Conservation (phyloP, 352 stramenopile genomes). For the Globisporangium emineosum region DNA sequence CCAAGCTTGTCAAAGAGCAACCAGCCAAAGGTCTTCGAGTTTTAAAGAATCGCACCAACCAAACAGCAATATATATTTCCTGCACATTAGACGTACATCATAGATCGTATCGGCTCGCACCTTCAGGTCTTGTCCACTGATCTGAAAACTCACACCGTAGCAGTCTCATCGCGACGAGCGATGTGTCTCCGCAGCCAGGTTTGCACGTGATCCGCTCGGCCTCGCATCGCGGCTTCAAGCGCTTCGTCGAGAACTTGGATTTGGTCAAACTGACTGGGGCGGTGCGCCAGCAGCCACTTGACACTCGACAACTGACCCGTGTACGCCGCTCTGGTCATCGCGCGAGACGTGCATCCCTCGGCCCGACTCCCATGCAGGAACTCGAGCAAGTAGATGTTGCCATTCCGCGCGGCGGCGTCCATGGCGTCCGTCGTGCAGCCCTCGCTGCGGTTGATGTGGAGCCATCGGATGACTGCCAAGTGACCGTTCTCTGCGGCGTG, state of each 20-base stretch:
- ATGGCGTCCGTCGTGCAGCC: slow-evolving; percentile 43
- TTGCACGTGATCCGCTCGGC: slow-evolving; percentile 30
- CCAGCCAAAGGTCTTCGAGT: slow-evolving; percentile 13
- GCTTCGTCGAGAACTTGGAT: slow-evolving; percentile 18
- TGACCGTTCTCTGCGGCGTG: slow-evolving; percentile 42
- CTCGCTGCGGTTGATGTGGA: slow-evolving; percentile 32
- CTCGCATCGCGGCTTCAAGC: slow-evolving; percentile 21
- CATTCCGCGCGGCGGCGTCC: slow-evolving; percentile 38
- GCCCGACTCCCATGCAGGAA: slow-evolving; percentile 25
- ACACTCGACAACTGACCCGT: slow-evolving; percentile 32
- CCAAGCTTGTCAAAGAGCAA: slow-evolving; percentile 2
- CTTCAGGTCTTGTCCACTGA: background rate
- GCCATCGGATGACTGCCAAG: slow-evolving; percentile 36
- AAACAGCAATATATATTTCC: background rate
- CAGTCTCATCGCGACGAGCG: slow-evolving; percentile 9
- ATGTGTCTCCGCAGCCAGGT: slow-evolving; percentile 23
- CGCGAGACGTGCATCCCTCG: slow-evolving; percentile 26
- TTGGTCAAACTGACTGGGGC: slow-evolving; percentile 22
- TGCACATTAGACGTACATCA: background rate
- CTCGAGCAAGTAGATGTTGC: slow-evolving; percentile 32
- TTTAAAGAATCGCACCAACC: background rate
- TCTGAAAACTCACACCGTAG: background rate
- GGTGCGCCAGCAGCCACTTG: slow-evolving; percentile 27
- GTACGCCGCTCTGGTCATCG: slow-evolving; percentile 28
- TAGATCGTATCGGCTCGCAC: background rate